Evolutionary conservation across 176 grass and related monocot genomes (phyloP).

Genomic region (Aegilops sharonensis): DNA sequence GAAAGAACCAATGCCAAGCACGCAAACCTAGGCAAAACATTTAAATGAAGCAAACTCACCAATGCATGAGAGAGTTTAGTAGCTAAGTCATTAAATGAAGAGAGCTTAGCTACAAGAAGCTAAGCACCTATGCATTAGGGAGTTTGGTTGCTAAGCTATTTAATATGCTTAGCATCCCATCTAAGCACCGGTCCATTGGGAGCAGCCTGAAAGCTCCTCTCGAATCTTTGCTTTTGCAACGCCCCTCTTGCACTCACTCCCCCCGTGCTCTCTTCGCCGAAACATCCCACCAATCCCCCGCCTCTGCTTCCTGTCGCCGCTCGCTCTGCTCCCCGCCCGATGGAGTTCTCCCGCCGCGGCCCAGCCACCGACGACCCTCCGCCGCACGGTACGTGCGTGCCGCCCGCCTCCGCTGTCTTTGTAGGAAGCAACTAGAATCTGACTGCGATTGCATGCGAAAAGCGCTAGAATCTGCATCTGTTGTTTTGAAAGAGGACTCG

Average conservation of each 20-base stretch:
- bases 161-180: too few relatives aligned
- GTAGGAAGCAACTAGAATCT: neutral
- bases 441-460: neutral
- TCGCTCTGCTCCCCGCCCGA: neutral
- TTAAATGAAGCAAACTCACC: too few relatives aligned
- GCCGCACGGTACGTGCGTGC: slow-evolving; percentile 20
- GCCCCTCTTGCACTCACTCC: neutral
- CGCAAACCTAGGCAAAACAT: too few relatives aligned
- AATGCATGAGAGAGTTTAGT: too few relatives aligned
- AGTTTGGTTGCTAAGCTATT: too few relatives aligned
- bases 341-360: slow-evolving; percentile 43
- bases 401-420: neutral
- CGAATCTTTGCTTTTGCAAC: too few relatives aligned
- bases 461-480: neutral
- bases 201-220: too few relatives aligned
- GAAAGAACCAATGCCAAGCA: too few relatives aligned
- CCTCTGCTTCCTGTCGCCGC: neutral
- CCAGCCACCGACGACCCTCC: slow-evolving; percentile 12
- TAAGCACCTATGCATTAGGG: too few relatives aligned
- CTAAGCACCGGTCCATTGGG: too few relatives aligned
- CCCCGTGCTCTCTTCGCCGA: neutral
- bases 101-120: too few relatives aligned
- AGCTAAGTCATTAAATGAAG: too few relatives aligned
- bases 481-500: neutral
- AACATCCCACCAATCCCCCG: neutral